phyloP scores from a whole-genome alignment of 1,284 basidiomycete species.

The Cryptococcus floricola region DNA sequence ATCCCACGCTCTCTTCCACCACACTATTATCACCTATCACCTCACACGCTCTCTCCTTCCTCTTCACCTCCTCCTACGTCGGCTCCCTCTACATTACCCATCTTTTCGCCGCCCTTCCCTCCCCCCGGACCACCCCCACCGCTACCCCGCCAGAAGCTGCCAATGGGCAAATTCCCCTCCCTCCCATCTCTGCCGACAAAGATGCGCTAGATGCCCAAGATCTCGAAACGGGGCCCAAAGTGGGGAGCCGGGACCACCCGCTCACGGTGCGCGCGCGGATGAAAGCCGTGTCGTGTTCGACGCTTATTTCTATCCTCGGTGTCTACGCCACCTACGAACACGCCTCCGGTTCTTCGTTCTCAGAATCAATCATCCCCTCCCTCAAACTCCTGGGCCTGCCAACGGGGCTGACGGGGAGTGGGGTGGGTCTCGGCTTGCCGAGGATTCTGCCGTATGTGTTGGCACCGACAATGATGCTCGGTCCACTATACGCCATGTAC shows the following conservation, averaged over 20 bases:
- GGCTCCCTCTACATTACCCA: conserved; percentile 51
- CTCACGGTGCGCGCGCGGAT: conserved; percentile 43
- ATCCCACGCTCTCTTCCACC: too few relatives aligned
- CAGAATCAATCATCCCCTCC: conserved; percentile 20
- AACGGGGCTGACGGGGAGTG: neutral
- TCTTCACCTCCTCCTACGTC: conserved; percentile 51
- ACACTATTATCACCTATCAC: neutral
- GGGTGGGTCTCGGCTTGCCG: neutral
- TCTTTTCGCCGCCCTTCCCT: conserved; percentile 6
- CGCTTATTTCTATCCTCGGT: conserved; percentile 28
- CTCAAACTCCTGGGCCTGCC: conserved; percentile 32
- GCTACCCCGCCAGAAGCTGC: neutral
- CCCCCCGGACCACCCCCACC: neutral
- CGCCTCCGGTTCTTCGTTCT: conserved; percentile 9
- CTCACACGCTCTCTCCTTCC: conserved; percentile 36
- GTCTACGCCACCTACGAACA: conserved; percentile 31
- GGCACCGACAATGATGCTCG: conserved; percentile 73
- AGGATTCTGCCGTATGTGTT: conserved; percentile 59
- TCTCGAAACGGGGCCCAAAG: conserved; percentile 8
- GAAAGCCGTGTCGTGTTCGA: conserved; percentile 40
- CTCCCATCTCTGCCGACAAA: conserved; percentile 12
- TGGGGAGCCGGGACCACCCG: conserved; percentile 46
- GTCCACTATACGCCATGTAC: conserved; percentile 68
- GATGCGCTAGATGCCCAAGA: conserved; percentile 5
- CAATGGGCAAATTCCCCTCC: conserved; percentile 5